A percentile compares a stretch with the other conserved stretches of the same genome.
These are phyloP conservation scores for Pseudogymnoascus verrucosus DNA, from an alignment of 2,329 filamentous ascomycete species.

Conservation along the genomic window DNA sequence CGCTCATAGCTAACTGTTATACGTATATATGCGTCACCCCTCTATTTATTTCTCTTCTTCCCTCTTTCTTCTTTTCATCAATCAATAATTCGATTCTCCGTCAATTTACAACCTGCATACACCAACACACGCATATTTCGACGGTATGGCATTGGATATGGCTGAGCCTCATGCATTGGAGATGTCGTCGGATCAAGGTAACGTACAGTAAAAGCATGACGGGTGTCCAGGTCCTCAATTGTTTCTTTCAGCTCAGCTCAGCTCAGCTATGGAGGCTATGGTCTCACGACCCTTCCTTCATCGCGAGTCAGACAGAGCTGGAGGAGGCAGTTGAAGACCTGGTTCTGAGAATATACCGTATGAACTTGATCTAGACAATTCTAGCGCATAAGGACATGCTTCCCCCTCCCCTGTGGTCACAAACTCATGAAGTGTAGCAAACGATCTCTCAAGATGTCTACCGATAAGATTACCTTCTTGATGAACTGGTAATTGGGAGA, in stretches of 20 bases:
- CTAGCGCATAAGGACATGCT: conserved; percentile 79
- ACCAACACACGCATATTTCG: not conserved
- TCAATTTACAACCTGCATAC: not conserved
- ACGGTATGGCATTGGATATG: conserved; percentile 10
- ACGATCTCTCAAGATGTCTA: conserved; percentile 49
- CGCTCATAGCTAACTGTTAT: not conserved
- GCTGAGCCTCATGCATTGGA: conserved; percentile 26
- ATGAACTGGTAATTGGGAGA: conserved; percentile 61
- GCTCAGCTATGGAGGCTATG: conserved; percentile 5
- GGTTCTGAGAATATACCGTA: conserved; percentile 70
- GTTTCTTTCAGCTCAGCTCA: conserved; percentile 14
- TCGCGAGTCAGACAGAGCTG: conserved; percentile 5
- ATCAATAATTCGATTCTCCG: not conserved
- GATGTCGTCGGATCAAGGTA: conserved; percentile 35
- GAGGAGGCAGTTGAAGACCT: conserved; percentile 28
- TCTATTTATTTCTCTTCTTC: not conserved
- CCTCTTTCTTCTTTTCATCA: not conserved
- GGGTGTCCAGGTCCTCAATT: conserved; percentile 25
- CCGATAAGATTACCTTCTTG: conserved; percentile 78
- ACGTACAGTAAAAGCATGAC: conserved; percentile 34
- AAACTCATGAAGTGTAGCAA: conserved; percentile 39
- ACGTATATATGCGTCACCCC: conserved; percentile 2
- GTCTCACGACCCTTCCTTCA: conserved; percentile 13
- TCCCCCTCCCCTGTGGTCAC: conserved; percentile 36
- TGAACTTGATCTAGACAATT: conserved; percentile 83